Evolutionary conservation across 352 stramenopile genomes (phyloP), one percentile per base, ranked within the genome.

Genomic region (Phytophthora pluvialis): DNA sequence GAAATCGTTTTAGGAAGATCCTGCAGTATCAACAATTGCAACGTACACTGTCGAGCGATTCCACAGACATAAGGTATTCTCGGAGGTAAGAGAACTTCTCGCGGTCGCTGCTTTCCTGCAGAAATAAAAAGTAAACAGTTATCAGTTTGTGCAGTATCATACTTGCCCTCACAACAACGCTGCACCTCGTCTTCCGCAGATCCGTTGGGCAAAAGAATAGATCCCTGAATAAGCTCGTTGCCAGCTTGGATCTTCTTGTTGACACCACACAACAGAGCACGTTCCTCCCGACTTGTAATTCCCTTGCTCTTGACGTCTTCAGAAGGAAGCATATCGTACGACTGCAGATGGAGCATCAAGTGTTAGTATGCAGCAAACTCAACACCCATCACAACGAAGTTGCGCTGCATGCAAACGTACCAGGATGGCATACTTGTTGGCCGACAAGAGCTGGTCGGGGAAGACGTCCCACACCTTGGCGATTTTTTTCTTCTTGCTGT

Each of bases 81-180:
- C 87, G 83, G 46, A 88, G 90, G 58, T 88, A 95, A 2, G 78
- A 83, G 53, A 93, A 95, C 69, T 93, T 95, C 53, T 95, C 85
- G 18, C 60, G 73, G 26, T 92, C 83, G 40, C 63, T 73, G 28
- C 58, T 73, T 21, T 88, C 81, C 72, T 92, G 73, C 57, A 60
- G 28, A 44, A 63, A 64, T 11, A 57, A 11, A 33, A 36, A 32
- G 25, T 16, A 67, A 28, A 54, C 15, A 28, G 40, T 42, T 26
- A 38, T 68, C 7, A 71, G 43, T 44, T 39, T 54, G 18, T 32
- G 16, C 3, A 11, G 42, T 11, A 39, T 21, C 12, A 32, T 3
- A 33, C 25, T 21, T 6, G 5, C n/a, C 15, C 6, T 26, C 29
- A 40, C 13, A 55, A 39, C 2, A 45, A 35, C 29, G 13, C 3